Evolutionary conservation across 805 yeast genomes (phyloP).

Genomic region (Lipomyces sp.): DNA sequence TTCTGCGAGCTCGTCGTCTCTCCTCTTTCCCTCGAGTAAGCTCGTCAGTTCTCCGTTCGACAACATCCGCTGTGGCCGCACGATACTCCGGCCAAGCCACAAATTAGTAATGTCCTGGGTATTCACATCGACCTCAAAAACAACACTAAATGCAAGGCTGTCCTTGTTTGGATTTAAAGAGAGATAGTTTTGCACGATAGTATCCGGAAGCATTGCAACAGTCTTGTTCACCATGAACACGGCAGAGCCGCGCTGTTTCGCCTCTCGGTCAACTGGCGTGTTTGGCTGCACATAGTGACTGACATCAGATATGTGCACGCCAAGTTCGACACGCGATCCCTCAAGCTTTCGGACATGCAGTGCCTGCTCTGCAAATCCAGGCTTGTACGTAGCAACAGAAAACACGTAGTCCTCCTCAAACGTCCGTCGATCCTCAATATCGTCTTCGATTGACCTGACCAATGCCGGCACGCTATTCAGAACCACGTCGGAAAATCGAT

Average conservation of each 20-base stretch:
- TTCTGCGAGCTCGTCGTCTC: not conserved
- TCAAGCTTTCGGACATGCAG: conserved; percentile 67
- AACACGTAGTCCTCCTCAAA: conserved; percentile 57
- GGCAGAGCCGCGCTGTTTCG: conserved; percentile 84
- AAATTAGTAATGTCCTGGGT: conserved; percentile 70
- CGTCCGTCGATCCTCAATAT: conserved; percentile 46
- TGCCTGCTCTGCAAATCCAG: conserved; percentile 65
- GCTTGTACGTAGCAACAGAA: conserved; percentile 58
- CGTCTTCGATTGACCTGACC: conserved; percentile 1
- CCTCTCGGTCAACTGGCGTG: conserved; percentile 77
- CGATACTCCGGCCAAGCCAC: conserved; percentile 68
- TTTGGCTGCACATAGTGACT: conserved; percentile 69
- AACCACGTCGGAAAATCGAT: conserved; percentile 44
- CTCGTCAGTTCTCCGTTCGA: conserved; percentile 48
- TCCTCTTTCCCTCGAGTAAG: not conserved
- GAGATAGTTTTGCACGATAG: conserved; percentile 52
- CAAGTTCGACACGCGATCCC: conserved; percentile 66
- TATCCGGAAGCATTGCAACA: conserved; percentile 64
- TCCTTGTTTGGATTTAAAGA: conserved; percentile 60
- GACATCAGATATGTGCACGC: conserved; percentile 82
- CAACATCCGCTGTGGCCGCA: conserved; percentile 60
- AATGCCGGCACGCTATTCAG: conserved; percentile 16
- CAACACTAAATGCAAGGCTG: conserved; percentile 69
- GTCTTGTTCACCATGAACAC: conserved; percentile 80
- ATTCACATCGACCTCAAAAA: conserved; percentile 72